Evolutionary conservation across 371 early-diverging fungal genomes (phyloP), one percentile per base, ranked within the genome.

Genomic region (Saksenaea vasiformis): DNA sequence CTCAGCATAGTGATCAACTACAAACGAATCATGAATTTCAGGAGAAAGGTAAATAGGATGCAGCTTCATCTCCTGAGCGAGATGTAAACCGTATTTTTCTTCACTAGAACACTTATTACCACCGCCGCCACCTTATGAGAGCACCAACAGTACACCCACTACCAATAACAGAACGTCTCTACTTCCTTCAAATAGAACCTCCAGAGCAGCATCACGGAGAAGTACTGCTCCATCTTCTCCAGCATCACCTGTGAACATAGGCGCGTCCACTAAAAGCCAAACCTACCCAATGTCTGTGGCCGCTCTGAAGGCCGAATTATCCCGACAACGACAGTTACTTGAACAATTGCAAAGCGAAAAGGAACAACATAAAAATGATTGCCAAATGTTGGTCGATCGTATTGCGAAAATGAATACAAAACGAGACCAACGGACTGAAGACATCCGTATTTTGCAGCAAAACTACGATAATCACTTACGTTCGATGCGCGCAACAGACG

Each of bases 401-500:
- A 19, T 75, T 9, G 35, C 24, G 0, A 64, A 61, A 8, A 28
- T 60, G 14, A 61, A 65, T 17, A 60, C 61, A n/a, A 74, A 75
- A 51, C 54, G 58, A 2, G 57, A 64, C 9, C 67, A 75, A 56
- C 69, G 72, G 0, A 43, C 47, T 1, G 24, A 58, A 24, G 73
- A 71, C 17, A 61, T 71, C 57, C 54, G 66, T 8, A 24, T 65
- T 0, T 41, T 78, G 17, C 56, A 73, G 35, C 61, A 51, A 19
- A 76, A 76, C 24, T 81, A 75, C 26, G 62, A 74, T 8, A 19
- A 47, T 0, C 74, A 81, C 61, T n/a, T 81, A 9, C 60, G 31
- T 0, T 70, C 75, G 1, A 44, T 78, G 14, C 74, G 82, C 14
- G 77, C 74, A 13, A 74, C 77, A n/a, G 68, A 65, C 13, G 82